A percentile compares a stretch with the other conserved stretches of the same genome.
phyloP scores from a whole-genome alignment of 2,329 filamentous ascomycete species.

The Cercospora canescens region DNA sequence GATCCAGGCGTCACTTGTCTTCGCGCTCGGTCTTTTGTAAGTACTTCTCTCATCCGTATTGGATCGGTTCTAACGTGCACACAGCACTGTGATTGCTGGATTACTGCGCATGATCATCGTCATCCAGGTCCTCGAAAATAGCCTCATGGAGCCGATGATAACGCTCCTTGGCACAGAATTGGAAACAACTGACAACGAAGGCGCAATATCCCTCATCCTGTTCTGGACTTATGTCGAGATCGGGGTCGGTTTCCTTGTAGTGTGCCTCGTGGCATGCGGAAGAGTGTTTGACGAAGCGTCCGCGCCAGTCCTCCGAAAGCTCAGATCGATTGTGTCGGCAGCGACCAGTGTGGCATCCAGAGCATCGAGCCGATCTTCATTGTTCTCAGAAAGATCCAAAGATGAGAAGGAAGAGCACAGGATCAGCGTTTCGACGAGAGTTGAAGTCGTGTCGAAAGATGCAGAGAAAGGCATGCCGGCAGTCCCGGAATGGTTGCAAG shows the following conservation, averaged over 20 bases:
- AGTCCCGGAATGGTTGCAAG: constrained; percentile 16
- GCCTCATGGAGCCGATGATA: constrained; percentile 4
- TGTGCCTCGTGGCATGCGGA: constrained; percentile 14
- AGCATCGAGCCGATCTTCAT: constrained; percentile 12
- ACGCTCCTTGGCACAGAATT: constrained; percentile 8
- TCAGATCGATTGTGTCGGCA: constrained; percentile 6
- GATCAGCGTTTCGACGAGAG: constrained; percentile 11
- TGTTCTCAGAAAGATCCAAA: constrained; percentile 6
- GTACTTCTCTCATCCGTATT: not conserved
- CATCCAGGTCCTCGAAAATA: constrained; percentile 9
- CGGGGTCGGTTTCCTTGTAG: constrained; percentile 19
- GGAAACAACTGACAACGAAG: constrained; percentile 12
- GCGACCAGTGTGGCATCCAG: constrained; percentile 14
- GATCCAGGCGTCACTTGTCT: constrained; percentile 17
- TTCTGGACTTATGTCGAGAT: constrained; percentile 21
- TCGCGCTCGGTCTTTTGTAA: constrained; percentile 17
- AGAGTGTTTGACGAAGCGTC: constrained; percentile 16
- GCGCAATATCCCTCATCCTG: constrained; percentile 8
- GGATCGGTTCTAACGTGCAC: not conserved
- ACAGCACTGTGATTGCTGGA: constrained; percentile 16
- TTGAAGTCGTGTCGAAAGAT: constrained; percentile 13
- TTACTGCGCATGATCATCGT: constrained; percentile 18
- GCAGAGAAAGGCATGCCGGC: constrained; percentile 9
- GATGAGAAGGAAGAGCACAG: constrained; percentile 10
- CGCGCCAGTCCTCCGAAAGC: constrained; percentile 11